These are phyloP conservation scores for Ilex paraguariensis DNA, from an alignment of 305 asterid genomes.

Conservation along the genomic window DNA sequence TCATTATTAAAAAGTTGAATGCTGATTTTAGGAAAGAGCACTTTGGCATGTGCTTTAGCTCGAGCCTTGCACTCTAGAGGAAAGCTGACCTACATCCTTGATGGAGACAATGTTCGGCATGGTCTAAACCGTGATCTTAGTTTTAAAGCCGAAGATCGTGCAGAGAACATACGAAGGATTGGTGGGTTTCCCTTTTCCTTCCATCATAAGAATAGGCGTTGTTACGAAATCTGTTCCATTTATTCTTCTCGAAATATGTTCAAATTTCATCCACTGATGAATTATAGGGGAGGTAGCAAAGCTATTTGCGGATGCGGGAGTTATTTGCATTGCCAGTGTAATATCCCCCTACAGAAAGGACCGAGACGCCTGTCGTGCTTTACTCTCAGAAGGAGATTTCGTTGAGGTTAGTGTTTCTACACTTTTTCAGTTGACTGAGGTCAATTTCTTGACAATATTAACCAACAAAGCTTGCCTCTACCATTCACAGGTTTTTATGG, in stretches of 20 bases:
- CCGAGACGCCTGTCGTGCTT: slow-evolving; percentile 87
- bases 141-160: slow-evolving; percentile 90
- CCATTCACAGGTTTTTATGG: slow-evolving; percentile 66
- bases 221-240: neutral
- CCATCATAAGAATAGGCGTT: neutral
- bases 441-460: too few relatives aligned
- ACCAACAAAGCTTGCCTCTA: too few relatives aligned
- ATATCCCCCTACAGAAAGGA: slow-evolving; percentile 95
- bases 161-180: slow-evolving; percentile 91
- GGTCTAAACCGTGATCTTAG: slow-evolving; percentile 91
- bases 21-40: slow-evolving; percentile 79
- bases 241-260: neutral
- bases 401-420: slow-evolving; percentile 59
- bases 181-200: slow-evolving; percentile 44
- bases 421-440: neutral
- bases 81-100: slow-evolving; percentile 85
- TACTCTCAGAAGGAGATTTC: slow-evolving; percentile 82
- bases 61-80: slow-evolving; percentile 80
- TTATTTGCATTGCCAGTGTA: slow-evolving; percentile 92
- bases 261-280: slow-evolving; percentile 4
- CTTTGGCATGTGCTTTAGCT: slow-evolving; percentile 88
- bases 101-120: slow-evolving; percentile 98
- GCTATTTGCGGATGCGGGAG: slow-evolving; percentile 97
- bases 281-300: slow-evolving; percentile 88
- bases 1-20: too few relatives aligned